Conservation (phyloP, 257 asterid genomes). For the Solanum rostratum region DNA sequence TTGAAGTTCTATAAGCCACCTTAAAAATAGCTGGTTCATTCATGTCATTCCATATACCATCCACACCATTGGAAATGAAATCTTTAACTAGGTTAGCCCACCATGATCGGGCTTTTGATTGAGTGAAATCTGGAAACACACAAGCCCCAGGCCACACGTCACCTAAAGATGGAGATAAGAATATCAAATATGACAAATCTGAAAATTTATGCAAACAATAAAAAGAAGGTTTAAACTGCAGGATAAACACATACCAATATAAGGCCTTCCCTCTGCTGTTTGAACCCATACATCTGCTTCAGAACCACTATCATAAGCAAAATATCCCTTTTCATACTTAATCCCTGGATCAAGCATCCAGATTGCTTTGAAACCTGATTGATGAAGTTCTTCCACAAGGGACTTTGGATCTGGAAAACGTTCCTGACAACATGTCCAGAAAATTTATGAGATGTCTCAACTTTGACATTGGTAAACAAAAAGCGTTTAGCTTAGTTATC, state of each 20-base stretch:
- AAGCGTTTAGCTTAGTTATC: not conserved
- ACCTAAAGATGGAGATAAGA: constrained; percentile 31
- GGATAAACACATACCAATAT: constrained; percentile 37
- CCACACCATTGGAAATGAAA: constrained; percentile 76
- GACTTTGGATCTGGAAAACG: constrained; percentile 75
- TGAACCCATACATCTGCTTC: constrained; percentile 78
- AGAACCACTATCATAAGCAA: constrained; percentile 77
- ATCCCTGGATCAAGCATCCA: constrained; percentile 99
- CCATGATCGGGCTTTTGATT: constrained; percentile 72
- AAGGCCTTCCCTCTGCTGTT: constrained; percentile 67
- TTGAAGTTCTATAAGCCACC: constrained; percentile 35
- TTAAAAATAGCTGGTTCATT: constrained; percentile 94
- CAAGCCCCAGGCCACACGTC: constrained; percentile 99
- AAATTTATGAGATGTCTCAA: not conserved
- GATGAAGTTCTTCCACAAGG: constrained; percentile 66
- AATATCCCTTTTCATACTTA: constrained; percentile 73
- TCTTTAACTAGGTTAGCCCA: constrained; percentile 86
- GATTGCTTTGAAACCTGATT: constrained; percentile 82
- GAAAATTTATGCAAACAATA: not conserved
- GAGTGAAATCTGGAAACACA: constrained; percentile 91
- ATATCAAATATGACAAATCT: not conserved
- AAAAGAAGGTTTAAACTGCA: not conserved
- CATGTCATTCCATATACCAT: constrained; percentile 99
- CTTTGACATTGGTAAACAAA: not conserved
- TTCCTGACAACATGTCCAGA: constrained; percentile 31